Evolutionary conservation across 306 rosid species (phyloP), one percentile per base, ranked within the genome.

Genomic region (Alnus glutinosa): DNA sequence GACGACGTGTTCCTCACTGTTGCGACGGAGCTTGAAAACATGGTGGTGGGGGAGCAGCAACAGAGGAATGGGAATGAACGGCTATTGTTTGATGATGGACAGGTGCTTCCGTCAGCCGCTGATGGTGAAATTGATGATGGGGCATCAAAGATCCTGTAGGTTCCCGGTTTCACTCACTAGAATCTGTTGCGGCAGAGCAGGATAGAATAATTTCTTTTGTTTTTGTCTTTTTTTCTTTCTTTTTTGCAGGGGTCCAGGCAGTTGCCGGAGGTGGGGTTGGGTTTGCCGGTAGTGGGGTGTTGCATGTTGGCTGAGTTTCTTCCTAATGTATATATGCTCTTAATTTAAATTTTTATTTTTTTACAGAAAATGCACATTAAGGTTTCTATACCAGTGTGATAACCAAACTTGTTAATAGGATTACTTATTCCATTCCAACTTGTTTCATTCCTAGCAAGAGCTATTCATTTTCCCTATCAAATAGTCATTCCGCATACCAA

Each of bases 1-100:
- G 99, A 95, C 78, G 88, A 86, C 39, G 90, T 87, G 48, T 95
- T 95, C 75, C 93, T 86, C 48, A 89, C 89, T 49, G 86, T 93
- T 63, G 94, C 93, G 78, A 94, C 87, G 80, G 97, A 95, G 87
- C 90, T 95, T 3, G 98, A 95, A 80, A 91, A 93, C 3, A 83
- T 89, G 79, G 89, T 88, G 80, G 85, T 67, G 58, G 46, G 1
- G 46, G 77, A 15, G 48, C 70, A 47, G 42, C 79, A 82, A 79
- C 86, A 75, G 80, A 81, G 91, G 57, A 87, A 85, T 70, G 13
- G 51, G 34, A 80, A 82, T 0, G 87, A 89, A 2, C 85, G 96
- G 59, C 67, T 80, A 13, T 76, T 93, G 51, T 92, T 92, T 39
- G 98, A 93, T 55, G 89, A 93, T 37, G 98, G 98, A 3, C 88